Evolutionary conservation across 2,329 filamentous ascomycete species (phyloP).

Genomic region (Volutella citrinella): DNA sequence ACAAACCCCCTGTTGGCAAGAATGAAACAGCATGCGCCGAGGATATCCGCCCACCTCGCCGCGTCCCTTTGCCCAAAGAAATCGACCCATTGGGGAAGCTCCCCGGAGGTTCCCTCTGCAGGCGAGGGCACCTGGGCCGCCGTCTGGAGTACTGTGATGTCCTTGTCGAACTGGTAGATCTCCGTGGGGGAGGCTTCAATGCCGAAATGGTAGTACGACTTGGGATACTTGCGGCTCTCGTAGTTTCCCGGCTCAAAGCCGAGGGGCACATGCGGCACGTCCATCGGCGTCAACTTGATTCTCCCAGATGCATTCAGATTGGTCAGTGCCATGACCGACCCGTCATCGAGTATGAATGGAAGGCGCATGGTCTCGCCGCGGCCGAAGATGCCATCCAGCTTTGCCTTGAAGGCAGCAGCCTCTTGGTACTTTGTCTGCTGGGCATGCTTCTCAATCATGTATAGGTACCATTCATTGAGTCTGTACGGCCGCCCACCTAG

Average conservation of each 20-base stretch:
- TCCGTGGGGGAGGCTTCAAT: conserved; percentile 62
- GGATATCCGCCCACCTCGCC: conserved; percentile 61
- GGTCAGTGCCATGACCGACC: conserved; percentile 62
- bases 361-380: conserved; percentile 41
- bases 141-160: conserved; percentile 40
- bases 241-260: conserved; percentile 71
- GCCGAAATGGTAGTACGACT: conserved; percentile 62
- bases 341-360: conserved; percentile 59
- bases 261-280: conserved; percentile 62
- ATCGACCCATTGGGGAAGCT: conserved; percentile 70
- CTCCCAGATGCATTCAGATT: conserved; percentile 61
- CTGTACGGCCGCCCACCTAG: conserved; percentile 60
- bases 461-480: conserved; percentile 57
- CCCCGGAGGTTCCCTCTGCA: conserved; percentile 37
- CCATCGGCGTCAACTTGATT: conserved; percentile 49
- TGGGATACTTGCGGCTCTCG: conserved; percentile 65
- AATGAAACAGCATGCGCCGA: conserved; percentile 60
- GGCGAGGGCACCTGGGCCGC: conserved; percentile 40
- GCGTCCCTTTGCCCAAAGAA: conserved; percentile 59
- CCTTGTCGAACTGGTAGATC: conserved; percentile 55
- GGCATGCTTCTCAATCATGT: conserved; percentile 54
- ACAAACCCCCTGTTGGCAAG: conserved; percentile 61
- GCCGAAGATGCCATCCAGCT: conserved; percentile 56
- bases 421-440: conserved; percentile 53
- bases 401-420: conserved; percentile 57